phyloP scores from a whole-genome alignment of 257 asterid genomes.

The Solanum chiquidenum region DNA sequence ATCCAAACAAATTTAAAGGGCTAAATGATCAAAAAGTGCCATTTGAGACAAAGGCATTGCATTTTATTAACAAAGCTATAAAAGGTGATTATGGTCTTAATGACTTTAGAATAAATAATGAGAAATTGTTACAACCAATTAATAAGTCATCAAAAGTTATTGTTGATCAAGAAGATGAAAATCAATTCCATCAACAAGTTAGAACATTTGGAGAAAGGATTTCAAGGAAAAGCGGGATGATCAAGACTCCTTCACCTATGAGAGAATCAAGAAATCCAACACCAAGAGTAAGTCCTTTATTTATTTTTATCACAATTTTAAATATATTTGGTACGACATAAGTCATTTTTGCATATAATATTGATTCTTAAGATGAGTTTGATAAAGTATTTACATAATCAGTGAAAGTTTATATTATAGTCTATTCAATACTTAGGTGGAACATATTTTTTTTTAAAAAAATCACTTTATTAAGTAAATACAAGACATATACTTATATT shows the following conservation, averaged over 20 bases:
- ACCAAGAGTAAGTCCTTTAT: constrained; percentile 38
- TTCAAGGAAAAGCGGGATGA: constrained; percentile 24
- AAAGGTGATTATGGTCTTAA: constrained; percentile 59
- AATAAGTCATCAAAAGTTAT: constrained; percentile 11
- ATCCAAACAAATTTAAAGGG: constrained; percentile 5
- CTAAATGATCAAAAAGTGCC: constrained; percentile 19
- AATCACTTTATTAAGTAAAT: background rate
- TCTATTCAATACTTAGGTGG: background rate
- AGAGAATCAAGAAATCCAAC: constrained; percentile 57
- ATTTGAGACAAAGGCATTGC: constrained; percentile 65
- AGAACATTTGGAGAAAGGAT: constrained; percentile 24
- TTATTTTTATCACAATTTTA: background rate
- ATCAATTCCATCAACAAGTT: constrained; percentile 16
- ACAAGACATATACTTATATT: background rate
- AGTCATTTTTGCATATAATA: background rate
- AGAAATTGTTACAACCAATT: constrained; percentile 9
- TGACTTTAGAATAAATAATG: constrained; percentile 28
- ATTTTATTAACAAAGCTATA: constrained; percentile 80
- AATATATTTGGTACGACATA: background rate
- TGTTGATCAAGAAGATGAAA: constrained; percentile 24
- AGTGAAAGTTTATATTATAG: background rate
- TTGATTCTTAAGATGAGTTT: background rate
- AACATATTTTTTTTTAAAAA: background rate
- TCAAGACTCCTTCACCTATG: constrained; percentile 48
- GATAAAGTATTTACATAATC: background rate